Conservation (phyloP, 2,329 filamentous ascomycete genomes). For the Trichoderma polysporum region DNA sequence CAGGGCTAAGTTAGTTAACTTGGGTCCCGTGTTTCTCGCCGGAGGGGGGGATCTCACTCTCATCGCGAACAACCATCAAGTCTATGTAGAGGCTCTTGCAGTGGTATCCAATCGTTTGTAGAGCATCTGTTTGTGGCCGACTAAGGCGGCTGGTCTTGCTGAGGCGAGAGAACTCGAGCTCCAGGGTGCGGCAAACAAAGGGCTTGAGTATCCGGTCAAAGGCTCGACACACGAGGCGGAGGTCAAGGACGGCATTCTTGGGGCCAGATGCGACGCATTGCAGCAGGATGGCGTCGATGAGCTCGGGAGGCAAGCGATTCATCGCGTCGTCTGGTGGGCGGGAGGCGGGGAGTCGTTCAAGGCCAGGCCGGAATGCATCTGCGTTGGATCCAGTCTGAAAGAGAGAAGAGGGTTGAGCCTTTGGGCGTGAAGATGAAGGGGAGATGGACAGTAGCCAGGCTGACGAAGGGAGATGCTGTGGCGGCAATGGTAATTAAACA, state of each 20-base stretch:
- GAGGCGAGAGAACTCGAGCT: slow-evolving; percentile 51
- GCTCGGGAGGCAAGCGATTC: slow-evolving; percentile 49
- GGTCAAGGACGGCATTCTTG: slow-evolving; percentile 46
- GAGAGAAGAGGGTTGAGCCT: not conserved
- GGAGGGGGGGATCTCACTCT: slow-evolving; percentile 38
- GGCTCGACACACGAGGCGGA: slow-evolving; percentile 50
- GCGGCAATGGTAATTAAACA: not conserved
- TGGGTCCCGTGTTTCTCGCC: not conserved
- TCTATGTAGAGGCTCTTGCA: slow-evolving; percentile 53
- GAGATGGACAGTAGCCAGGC: too few species aligned
- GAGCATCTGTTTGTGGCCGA: slow-evolving; percentile 39
- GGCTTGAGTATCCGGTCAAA: slow-evolving; percentile 50
- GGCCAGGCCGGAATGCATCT: slow-evolving; percentile 11
- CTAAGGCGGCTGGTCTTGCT: slow-evolving; percentile 36
- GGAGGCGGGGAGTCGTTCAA: slow-evolving; percentile 1
- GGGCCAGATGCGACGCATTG: slow-evolving; percentile 41
- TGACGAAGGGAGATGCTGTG: not conserved
- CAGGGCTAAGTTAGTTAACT: slow-evolving; percentile 20
- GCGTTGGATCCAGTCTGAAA: not conserved
- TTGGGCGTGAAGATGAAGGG: not conserved
- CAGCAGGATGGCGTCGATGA: slow-evolving; percentile 47
- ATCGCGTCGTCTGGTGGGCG: slow-evolving; percentile 31
- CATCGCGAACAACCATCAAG: slow-evolving; percentile 53
- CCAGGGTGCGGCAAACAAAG: slow-evolving; percentile 47
- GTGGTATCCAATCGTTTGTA: slow-evolving; percentile 48